phyloP scores from a whole-genome alignment of 345 rosid genomes.

The Eucalyptus regnans region DNA sequence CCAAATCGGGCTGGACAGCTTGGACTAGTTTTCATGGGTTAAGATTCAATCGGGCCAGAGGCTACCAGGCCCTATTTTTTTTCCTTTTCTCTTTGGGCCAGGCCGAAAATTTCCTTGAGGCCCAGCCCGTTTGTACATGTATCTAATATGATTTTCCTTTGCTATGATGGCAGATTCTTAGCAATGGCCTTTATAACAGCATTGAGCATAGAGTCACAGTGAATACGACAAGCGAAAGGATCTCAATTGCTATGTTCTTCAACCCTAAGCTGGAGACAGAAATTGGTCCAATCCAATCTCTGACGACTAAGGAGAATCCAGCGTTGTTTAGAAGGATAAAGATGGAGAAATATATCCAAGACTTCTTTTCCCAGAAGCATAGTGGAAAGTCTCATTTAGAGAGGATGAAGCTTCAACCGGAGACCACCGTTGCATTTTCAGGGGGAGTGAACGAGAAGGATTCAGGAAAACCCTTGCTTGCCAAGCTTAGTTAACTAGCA shows the following conservation, averaged over 20 bases:
- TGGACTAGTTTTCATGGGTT: neutral
- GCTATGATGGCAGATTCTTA: neutral
- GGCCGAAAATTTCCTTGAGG: neutral
- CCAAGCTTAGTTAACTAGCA: neutral
- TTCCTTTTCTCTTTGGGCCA: neutral
- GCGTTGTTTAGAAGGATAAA: neutral
- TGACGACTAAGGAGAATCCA: neutral
- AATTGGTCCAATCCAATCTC: neutral
- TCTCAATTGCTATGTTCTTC: conserved; percentile 1
- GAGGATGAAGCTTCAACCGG: neutral
- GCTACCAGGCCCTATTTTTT: neutral
- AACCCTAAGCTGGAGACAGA: neutral
- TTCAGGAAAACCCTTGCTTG: neutral
- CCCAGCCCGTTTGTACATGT: neutral
- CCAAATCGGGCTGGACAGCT: neutral
- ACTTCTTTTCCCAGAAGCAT: neutral
- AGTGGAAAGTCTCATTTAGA: neutral
- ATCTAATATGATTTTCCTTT: neutral
- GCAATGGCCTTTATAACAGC: conserved; percentile 6
- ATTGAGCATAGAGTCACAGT: conserved; percentile 1
- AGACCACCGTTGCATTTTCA: neutral
- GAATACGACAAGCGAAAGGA: neutral
- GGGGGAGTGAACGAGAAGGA: neutral
- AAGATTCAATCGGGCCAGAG: neutral
- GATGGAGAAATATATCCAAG: neutral